phyloP scores from a whole-genome alignment of 176 grass and related monocot genomes.

The Avena sativa region DNA sequence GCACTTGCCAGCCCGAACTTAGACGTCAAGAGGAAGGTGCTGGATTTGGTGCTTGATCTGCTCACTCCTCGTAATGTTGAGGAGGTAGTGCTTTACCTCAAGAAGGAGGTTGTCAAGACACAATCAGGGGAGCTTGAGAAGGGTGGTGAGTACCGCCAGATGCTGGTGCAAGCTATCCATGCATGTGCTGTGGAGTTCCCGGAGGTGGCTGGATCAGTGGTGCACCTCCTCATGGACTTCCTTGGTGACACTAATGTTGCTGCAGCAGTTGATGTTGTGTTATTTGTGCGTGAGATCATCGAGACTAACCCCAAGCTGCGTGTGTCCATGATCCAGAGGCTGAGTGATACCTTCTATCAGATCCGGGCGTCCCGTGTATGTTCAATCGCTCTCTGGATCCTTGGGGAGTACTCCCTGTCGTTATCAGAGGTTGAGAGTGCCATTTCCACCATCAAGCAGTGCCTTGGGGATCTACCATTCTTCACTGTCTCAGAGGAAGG shows the following conservation, averaged over 20 bases:
- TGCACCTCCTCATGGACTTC: conserved; percentile 87
- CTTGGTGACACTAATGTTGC: conserved; percentile 77
- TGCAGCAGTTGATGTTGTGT: conserved; percentile 70
- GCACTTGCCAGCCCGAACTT: conserved; percentile 69
- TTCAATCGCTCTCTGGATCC: conserved; percentile 67
- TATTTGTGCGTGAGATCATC: conserved; percentile 81
- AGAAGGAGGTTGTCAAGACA: conserved; percentile 84
- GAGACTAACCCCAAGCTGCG: conserved; percentile 83
- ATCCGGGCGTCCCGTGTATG: conserved; percentile 79
- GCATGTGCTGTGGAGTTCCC: conserved; percentile 64
- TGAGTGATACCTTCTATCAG: conserved; percentile 82
- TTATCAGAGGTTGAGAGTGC: conserved; percentile 74
- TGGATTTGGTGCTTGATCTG: conserved; percentile 78
- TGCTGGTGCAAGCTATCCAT: conserved; percentile 81
- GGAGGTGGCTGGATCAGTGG: conserved; percentile 71
- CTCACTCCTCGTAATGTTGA: conserved; percentile 68
- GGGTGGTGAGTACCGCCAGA: conserved; percentile 74
- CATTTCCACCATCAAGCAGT: conserved; percentile 73
- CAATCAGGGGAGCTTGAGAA: conserved; percentile 69
- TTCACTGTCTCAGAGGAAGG: conserved; percentile 66
- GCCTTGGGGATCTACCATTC: conserved; percentile 70
- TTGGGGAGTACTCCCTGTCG: conserved; percentile 77
- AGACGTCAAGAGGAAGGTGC: conserved; percentile 71
- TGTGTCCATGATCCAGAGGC: conserved; percentile 78
- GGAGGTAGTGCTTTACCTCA: conserved; percentile 77